Evolutionary conservation across 352 stramenopile species (phyloP).

Genomic region (Globisporangium sylvaticum): DNA sequence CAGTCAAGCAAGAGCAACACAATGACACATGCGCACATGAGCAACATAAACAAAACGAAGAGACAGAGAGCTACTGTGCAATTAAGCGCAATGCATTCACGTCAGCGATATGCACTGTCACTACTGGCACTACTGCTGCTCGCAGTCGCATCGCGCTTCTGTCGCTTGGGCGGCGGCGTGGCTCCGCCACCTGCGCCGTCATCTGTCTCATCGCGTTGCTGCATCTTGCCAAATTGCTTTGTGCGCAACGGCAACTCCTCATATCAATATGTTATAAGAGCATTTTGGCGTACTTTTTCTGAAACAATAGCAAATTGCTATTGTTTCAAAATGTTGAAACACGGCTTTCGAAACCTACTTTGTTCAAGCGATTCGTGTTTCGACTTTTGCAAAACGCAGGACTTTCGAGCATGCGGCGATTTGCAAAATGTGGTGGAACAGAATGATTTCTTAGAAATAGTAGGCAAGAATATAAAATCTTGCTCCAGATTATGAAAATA

Average conservation of each 20-base stretch:
- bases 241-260: no score
- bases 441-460: no score
- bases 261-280: no score
- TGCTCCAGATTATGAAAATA: no score
- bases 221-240: no score
- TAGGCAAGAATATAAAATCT: no score
- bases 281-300: no score
- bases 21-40: background rate
- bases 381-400: no score
- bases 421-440: no score
- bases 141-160: background rate
- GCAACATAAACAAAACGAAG: background rate
- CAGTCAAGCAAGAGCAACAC: background rate
- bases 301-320: background rate
- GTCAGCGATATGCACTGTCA: background rate
- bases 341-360: no score
- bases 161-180: slow-evolving; percentile 6
- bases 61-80: background rate
- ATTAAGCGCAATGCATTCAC: background rate
- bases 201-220: background rate
- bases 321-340: background rate
- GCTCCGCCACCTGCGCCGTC: background rate
- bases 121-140: background rate
- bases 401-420: no score
- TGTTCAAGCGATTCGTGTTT: no score